Conservation (phyloP, 2,329 filamentous ascomycete genomes). For the Paecilomyces sp. region DNA sequence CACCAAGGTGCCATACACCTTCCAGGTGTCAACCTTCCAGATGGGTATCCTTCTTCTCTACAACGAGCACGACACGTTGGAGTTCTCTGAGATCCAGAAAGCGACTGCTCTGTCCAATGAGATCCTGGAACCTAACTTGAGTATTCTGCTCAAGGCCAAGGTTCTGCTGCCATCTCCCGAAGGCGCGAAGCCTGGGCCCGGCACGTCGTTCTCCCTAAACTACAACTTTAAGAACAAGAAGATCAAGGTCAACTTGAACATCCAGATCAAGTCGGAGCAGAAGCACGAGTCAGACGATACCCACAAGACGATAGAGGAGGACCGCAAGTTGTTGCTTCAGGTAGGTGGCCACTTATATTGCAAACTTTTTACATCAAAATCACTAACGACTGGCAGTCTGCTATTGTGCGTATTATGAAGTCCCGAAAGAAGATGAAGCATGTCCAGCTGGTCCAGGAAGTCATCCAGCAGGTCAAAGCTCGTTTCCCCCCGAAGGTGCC, state of each 20-base stretch:
- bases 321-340: constrained; percentile 92
- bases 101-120: constrained; percentile 75
- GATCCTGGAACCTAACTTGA: constrained; percentile 76
- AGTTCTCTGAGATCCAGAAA: constrained; percentile 79
- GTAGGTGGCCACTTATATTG: constrained; percentile 47
- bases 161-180: constrained; percentile 68
- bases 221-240: constrained; percentile 98
- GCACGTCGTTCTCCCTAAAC: constrained; percentile 78
- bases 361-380: constrained; percentile 3
- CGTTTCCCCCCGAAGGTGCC: constrained; percentile 88
- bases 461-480: constrained; percentile 87
- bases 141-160: constrained; percentile 87
- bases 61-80: constrained; percentile 80
- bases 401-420: constrained; percentile 99
- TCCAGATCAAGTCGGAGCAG: constrained; percentile 88
- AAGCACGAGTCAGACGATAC: constrained; percentile 96
- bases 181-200: constrained; percentile 67
- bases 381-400: constrained; percentile 57
- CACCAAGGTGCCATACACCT: constrained; percentile 86
- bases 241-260: constrained; percentile 92
- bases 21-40: constrained; percentile 96
- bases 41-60: constrained; percentile 94
- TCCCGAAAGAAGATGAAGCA: constrained; percentile 99
- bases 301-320: constrained; percentile 98
- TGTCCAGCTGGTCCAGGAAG: constrained; percentile 85